Base-by-base conservation (phyloP, 352 stramenopile genomes). In the Phytophthora ramorum region DNA sequence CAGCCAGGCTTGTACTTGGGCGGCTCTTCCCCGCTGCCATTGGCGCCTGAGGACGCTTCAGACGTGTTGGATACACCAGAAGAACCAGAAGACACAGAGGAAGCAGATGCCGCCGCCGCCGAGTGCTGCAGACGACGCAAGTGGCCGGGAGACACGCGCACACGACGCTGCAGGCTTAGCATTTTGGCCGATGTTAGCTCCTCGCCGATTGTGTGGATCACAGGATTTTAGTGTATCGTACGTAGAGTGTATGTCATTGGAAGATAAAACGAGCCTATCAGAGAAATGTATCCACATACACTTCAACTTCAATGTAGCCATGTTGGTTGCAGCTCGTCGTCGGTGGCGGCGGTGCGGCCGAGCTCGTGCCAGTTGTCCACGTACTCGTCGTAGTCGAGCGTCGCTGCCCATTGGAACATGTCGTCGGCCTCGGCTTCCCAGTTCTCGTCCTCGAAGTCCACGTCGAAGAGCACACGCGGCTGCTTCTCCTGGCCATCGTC, bases 1-100 rank as follows among this genome's bases (percentile, higher is more conserved):
- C 82, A 93, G 24, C 87, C 87, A 37, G 87, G 87, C 61, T 92
- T 91, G 74, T 91, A 92, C 65, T 94, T 91, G 41, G 85, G 81
- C 46, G 71, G 54, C 55, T 92, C 78, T 19, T 85, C 79, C 4
- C 69, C 66, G 20, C 26, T 59, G 16, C 22, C 49, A 12, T 37
- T 37, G 41, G 32, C 28, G 16, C 41, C 48, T 59, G 45, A 51
- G 38, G 53, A 73, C n/a, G 56, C 40, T 0, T 46, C 38, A 0
- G 34, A 37, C 16, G 44, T 26, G 12, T 43, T 7, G 3, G 50
- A 60, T 44, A 35, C 60, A 28, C 28, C 22, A 10, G 46, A 53
- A 41, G 66, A 32, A 20, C 53, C 16, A 4, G 53, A 53, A 26
- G 52, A 49, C 16, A 55, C 6, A 22, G 69, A 50, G 7, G 51